A percentile compares a stretch with the other conserved stretches of the same genome.
phyloP scores from a whole-genome alignment of 768 basidiomycete genomes.

The Mycena metata region DNA sequence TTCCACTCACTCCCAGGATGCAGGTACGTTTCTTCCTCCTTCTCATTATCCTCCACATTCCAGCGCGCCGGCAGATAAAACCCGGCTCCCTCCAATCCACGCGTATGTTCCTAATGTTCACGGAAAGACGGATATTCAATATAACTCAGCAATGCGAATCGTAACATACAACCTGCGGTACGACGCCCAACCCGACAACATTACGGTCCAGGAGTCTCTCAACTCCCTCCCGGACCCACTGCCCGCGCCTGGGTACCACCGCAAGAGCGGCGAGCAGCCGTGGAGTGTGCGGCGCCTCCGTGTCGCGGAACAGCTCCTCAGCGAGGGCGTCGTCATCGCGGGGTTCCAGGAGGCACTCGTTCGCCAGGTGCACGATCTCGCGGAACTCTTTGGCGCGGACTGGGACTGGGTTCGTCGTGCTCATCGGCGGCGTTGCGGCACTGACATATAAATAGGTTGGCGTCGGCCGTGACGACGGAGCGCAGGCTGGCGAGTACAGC shows the following conservation, averaged over 20 bases:
- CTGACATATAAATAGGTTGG: constrained; percentile 57
- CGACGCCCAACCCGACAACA: constrained; percentile 65
- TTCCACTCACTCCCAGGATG: neutral
- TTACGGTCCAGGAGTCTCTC: constrained; percentile 62
- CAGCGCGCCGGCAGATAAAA: constrained; percentile 19
- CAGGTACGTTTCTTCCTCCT: constrained; percentile 21
- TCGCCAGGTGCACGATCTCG: constrained; percentile 69
- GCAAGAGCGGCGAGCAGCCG: constrained; percentile 58
- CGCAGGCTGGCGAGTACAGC: constrained; percentile 67
- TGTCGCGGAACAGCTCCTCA: constrained; percentile 61
- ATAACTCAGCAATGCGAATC: constrained; percentile 48
- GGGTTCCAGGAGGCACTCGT: constrained; percentile 68
- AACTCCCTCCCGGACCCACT: constrained; percentile 59
- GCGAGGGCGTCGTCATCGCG: constrained; percentile 55
- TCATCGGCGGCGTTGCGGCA: neutral
- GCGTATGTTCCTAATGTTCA: neutral
- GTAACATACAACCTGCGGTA: constrained; percentile 68
- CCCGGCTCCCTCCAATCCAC: neutral
- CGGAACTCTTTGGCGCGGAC: constrained; percentile 63
- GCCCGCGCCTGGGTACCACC: constrained; percentile 48
- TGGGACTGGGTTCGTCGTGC: constrained; percentile 64
- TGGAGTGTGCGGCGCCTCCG: constrained; percentile 66
- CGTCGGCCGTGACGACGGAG: constrained; percentile 74
- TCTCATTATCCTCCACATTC: constrained; percentile 6
- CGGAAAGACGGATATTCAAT: neutral